phyloP scores from a whole-genome alignment of 192 early-diverging fungal species.

The Phlyctochytrium arcticum region DNA sequence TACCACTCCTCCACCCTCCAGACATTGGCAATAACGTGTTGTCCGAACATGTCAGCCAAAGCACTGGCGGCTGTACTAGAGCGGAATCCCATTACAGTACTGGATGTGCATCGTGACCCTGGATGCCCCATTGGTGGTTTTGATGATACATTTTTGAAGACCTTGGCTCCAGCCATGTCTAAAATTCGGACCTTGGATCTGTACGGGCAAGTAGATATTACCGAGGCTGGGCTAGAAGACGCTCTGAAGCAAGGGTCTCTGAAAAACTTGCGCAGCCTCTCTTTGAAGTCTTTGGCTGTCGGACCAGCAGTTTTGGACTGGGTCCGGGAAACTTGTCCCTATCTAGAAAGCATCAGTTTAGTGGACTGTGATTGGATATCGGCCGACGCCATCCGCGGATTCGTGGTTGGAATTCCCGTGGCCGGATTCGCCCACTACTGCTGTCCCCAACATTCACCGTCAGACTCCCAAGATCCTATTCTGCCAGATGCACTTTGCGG shows the following conservation, averaged over 20 bases:
- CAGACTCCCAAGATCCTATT: no score
- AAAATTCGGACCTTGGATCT: constrained; percentile 40
- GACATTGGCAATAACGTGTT: constrained; percentile 40
- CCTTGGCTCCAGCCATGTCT: background rate
- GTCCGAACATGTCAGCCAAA: constrained; percentile 32
- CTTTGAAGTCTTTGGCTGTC: constrained; percentile 18
- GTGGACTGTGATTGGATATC: constrained; percentile 24
- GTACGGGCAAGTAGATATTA: constrained; percentile 36
- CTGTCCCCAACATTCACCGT: no score
- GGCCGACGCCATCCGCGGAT: constrained; percentile 8
- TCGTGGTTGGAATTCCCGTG: background rate
- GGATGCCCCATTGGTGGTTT: constrained; percentile 36
- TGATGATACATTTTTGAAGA: constrained; percentile 30
- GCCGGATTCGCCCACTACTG: no score
- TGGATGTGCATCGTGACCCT: constrained; percentile 49
- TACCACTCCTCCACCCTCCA: constrained; percentile 24
- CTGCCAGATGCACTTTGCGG: no score
- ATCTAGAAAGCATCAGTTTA: constrained; percentile 16
- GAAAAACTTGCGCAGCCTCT: constrained; percentile 13
- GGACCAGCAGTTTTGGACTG: constrained; percentile 2
- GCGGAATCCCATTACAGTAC: constrained; percentile 24
- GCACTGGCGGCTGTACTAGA: constrained; percentile 24
- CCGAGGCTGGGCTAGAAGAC: constrained; percentile 5
- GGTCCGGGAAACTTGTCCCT: constrained; percentile 2
- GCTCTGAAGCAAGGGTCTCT: background rate